Percentiles rank a stretch among this genome's conserved stretches.
Evolutionary conservation across 2,329 filamentous ascomycete genomes (phyloP).

Genomic region (Neoscytalidium dimidiatum): DNA sequence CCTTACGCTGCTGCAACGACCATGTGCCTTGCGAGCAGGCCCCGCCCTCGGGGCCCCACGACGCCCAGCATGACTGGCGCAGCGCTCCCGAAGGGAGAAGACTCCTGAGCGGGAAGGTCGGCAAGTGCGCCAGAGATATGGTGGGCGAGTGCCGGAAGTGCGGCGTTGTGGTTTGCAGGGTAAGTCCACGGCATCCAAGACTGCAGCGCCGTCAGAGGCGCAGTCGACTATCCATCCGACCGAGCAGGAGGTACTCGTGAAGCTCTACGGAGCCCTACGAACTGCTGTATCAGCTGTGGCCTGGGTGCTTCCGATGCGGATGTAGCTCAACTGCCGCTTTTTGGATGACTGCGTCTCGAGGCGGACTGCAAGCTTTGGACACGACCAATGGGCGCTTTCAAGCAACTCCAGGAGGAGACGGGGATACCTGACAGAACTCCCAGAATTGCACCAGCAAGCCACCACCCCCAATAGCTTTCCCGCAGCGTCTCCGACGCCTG

Average conservation of each 20-base stretch:
- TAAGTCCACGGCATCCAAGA: slow-evolving; percentile 46
- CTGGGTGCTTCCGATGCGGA: neutral
- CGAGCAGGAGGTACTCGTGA: neutral
- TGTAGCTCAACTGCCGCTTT: slow-evolving; percentile 1
- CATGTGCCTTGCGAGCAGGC: slow-evolving; percentile 26
- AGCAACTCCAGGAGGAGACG: neutral
- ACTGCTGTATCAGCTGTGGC: neutral
- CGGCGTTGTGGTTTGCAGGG: slow-evolving; percentile 75
- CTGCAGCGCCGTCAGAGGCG: neutral
- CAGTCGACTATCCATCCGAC: neutral
- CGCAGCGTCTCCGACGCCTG: slow-evolving; percentile 76
- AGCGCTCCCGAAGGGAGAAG: slow-evolving; percentile 26
- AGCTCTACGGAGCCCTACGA: neutral
- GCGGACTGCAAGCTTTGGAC: neutral
- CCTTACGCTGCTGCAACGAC: slow-evolving; percentile 80
- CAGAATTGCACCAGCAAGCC: slow-evolving; percentile 91
- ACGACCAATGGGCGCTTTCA: neutral
- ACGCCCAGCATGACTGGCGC: neutral
- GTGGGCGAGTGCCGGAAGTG: slow-evolving; percentile 82
- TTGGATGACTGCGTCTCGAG: slow-evolving; percentile 19
- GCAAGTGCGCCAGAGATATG: slow-evolving; percentile 82
- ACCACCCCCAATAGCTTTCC: slow-evolving; percentile 66
- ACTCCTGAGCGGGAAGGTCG: slow-evolving; percentile 66
- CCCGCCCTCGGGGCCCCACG: neutral
- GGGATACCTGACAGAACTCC: slow-evolving; percentile 15